These are phyloP conservation scores for Colletotrichum sp. DNA, from an alignment of 2,329 filamentous ascomycete genomes.

Conservation along the genomic window DNA sequence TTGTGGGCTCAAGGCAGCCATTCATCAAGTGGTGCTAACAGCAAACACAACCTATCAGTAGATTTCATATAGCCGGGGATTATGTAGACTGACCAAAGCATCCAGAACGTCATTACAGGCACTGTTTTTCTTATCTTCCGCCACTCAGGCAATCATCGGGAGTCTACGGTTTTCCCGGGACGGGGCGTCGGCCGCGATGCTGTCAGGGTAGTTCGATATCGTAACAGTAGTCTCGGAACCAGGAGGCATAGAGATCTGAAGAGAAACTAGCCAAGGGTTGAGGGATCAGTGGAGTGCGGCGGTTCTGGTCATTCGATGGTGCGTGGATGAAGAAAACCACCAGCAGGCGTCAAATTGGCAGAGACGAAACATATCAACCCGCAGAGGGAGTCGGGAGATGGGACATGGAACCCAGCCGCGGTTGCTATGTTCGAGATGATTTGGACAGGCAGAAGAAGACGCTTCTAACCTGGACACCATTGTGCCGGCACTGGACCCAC, in stretches of 20 bases:
- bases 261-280: not conserved
- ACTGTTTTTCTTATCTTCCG: not conserved
- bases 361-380: not conserved
- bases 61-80: not conserved
- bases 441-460: not conserved
- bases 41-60: not conserved
- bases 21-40: not conserved
- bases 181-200: not conserved
- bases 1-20: not conserved
- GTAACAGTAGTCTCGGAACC: not conserved
- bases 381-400: not conserved
- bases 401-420: not conserved
- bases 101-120: not conserved
- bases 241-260: no score
- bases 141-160: not conserved
- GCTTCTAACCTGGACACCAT: not conserved
- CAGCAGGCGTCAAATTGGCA: not conserved
- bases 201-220: not conserved
- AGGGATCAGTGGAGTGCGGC: not conserved
- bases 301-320: not conserved
- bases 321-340: not conserved
- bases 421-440: not conserved
- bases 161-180: not conserved
- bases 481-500: not conserved
- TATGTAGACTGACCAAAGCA: not conserved